Conservation (phyloP, 1,284 basidiomycete species). For the Melampsora larici-populina region DNA sequence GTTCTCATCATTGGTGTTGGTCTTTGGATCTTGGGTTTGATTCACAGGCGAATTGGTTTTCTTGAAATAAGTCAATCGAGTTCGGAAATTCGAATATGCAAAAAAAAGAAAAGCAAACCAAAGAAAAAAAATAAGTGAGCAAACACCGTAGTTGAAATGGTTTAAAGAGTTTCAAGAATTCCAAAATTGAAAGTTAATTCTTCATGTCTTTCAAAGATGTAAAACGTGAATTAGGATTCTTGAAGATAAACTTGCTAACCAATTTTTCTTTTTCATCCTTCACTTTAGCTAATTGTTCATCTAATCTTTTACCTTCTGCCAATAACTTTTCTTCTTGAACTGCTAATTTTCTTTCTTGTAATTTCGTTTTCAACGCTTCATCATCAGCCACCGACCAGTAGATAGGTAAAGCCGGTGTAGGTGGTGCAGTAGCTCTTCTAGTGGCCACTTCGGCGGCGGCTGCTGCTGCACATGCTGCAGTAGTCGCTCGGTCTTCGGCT, state of each 20-base stretch:
- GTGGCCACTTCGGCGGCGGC: constrained; percentile 14
- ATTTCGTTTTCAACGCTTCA: constrained; percentile 34
- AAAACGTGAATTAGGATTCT: neutral
- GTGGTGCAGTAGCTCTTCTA: neutral
- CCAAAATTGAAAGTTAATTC: neutral
- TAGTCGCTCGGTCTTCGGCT: constrained; percentile 25
- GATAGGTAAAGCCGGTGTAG: constrained; percentile 12
- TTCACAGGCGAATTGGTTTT: no score
- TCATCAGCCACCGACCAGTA: constrained; percentile 34
- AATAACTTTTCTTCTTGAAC: constrained; percentile 36
- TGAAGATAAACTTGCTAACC: constrained; percentile 4
- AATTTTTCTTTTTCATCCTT: constrained; percentile 39
- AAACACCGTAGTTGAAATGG: neutral
- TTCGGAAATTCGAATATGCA: neutral
- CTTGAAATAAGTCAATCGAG: neutral
- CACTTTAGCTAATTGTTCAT: constrained; percentile 29
- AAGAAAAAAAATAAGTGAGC: neutral
- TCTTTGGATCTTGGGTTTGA: no score
- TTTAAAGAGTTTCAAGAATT: neutral
- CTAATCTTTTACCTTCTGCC: constrained; percentile 10
- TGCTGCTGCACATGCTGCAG: constrained; percentile 15
- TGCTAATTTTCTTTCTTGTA: constrained; percentile 35
- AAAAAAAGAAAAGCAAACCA: neutral
- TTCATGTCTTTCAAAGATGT: no score
- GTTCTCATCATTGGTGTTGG: no score